Base-by-base conservation (phyloP, 177 flowering plant genomes). In the Vitis hybrid region DNA sequence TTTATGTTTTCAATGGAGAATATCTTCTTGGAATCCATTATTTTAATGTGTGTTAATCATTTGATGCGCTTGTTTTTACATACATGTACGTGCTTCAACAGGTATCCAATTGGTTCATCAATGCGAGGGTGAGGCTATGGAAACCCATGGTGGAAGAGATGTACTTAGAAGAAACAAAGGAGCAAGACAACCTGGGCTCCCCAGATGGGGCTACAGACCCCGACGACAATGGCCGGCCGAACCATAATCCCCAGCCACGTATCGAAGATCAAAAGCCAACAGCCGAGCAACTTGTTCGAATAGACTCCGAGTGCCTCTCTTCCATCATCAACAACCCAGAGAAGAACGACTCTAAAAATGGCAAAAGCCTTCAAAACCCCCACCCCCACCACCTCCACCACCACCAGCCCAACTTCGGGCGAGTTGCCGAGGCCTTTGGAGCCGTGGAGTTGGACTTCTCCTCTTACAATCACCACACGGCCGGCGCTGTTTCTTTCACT, bases 91-190 rank as follows among this genome's bases (percentile, higher is more conserved):
- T 58, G 11, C 1, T 64, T 11, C 3, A 48, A 30, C 70, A 94
- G 99, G 99, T 94, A 4, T 93, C 99, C 23, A 94, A 94, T 76
- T 94, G 99, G 99, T 94, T 94, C 76, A 94, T 94, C 49, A 94
- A 93, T 57, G 98, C 99, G 39, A 87, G 99, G 73, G 99, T 94
- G 60, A 82, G 99, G 80, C 88, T 94, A 54, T 94, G 99, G 99
- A 94, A 94, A 60, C 99, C 99, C 2, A 94, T 94, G 99, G 97
- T 94, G 59, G 99, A 94, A 68, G 96, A 93, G 65, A 91, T 94
- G 97, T 94, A 94, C 79, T 34, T 88, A 32, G 98, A 91, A 85
- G 99, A 93, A 82, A 75, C 85, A 55, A 95, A 89, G 73, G 97
- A 89, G 57, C 75, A 75, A 18, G 83, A 84, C 70, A 76, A 69